These are phyloP conservation scores for Mucor plumbeus DNA, from an alignment of 371 early-diverging fungal species.

Conservation along the genomic window DNA sequence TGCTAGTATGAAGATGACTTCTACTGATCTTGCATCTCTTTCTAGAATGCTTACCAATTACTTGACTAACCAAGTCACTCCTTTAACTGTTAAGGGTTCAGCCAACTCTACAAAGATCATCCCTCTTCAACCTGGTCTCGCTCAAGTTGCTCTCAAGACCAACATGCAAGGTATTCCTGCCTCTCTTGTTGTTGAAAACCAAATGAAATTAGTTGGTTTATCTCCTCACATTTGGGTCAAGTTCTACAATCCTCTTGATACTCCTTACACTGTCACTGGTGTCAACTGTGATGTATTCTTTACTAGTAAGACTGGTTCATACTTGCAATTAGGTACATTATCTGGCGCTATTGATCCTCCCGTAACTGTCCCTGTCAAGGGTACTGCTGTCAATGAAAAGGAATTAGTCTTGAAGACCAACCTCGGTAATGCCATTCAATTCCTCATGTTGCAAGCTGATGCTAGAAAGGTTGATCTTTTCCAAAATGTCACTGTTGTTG, in stretches of 20 bases:
- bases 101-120: slow-evolving; percentile 42
- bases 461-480: slow-evolving; percentile 31
- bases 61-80: slow-evolving; percentile 45
- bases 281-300: slow-evolving; percentile 13
- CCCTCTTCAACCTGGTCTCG: slow-evolving; percentile 54
- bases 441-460: slow-evolving; percentile 20
- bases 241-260: slow-evolving; percentile 55
- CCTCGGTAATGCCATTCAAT: slow-evolving; percentile 14
- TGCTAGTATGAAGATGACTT: slow-evolving; percentile 35
- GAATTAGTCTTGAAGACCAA: slow-evolving; percentile 25
- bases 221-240: slow-evolving; percentile 33
- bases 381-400: slow-evolving; percentile 27
- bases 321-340: slow-evolving; percentile 33
- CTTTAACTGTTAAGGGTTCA: slow-evolving; percentile 49
- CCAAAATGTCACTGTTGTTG: slow-evolving; percentile 42
- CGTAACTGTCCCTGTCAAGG: slow-evolving; percentile 36
- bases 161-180: slow-evolving; percentile 45
- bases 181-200: slow-evolving; percentile 32
- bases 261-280: slow-evolving; percentile 40
- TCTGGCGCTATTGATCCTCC: slow-evolving; percentile 32
- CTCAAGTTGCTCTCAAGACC: slow-evolving; percentile 46
- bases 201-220: slow-evolving; percentile 22
- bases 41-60: slow-evolving; percentile 40
- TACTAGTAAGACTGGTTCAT: background rate
- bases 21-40: slow-evolving; percentile 26